Base-by-base conservation (phyloP, 441 rosid species). In the Macaranga tanarius region DNA sequence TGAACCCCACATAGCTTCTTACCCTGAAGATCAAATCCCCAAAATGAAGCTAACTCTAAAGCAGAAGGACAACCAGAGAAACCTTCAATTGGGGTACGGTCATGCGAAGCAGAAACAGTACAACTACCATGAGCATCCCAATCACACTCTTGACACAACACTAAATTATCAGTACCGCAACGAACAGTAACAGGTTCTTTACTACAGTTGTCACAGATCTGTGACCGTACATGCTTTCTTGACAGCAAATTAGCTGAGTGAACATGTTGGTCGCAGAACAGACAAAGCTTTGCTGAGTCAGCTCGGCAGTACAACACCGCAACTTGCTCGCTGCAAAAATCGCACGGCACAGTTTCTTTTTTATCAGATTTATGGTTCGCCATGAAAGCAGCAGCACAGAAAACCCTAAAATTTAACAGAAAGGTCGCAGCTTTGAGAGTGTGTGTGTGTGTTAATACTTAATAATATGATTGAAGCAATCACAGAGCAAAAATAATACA, bases 231-330 rank as follows among this genome's bases (percentile, higher is more conserved):
- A 79, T 91, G 97, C 71, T 89, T 91, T 65, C 77, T 81, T 1
- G 97, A 85, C n/a, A 91, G 85, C 5, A 79, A 80, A 73, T 91
- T 91, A 10, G 97, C 97, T 2, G 91, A 85, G 83, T 91, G 97
- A n/a, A 91, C 97, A 34, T 84, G 94, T 57, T 86, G 94, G 73
- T 91, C 97, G 64, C 97, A 91, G 67, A 84, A 87, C 51, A 91
- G 78, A 56, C 97, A 91, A 5, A 91, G 89, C 87, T 86, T 91
- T n/a, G 94, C 97, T 5, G 87, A 79, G 79, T 91, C 94, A 7
- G 97, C 92, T 74, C 89, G 38, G 70, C 94, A 91, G 79, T 81
- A 88, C 15, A 91, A 80, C 44, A 89, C 84, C 67, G 97, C 92
- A n/a, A 74, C 22, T 50, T 84, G 82, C 5, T 85, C 85, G 71